Evolutionary conservation across 305 asterid species (phyloP).

Genomic region (Solanum chacoense): DNA sequence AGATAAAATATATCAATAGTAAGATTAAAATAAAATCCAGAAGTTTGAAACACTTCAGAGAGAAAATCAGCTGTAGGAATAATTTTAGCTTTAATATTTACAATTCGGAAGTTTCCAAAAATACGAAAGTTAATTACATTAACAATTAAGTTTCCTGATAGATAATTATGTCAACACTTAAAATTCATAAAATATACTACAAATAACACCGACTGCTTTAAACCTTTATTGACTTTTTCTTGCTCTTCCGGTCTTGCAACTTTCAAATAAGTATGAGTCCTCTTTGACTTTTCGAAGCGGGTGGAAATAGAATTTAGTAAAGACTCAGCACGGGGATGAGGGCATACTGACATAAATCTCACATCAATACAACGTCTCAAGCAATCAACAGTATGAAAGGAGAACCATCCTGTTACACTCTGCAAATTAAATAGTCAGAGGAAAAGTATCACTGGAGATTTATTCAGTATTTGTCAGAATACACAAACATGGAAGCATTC

Average conservation of each 20-base stretch:
- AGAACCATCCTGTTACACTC: slow-evolving; percentile 84
- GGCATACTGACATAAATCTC: slow-evolving; percentile 68
- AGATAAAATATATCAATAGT: background rate
- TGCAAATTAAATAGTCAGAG: slow-evolving; percentile 18
- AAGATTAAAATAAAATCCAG: background rate
- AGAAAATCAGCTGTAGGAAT: background rate
- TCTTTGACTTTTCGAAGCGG: slow-evolving; percentile 67
- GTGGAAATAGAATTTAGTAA: slow-evolving; percentile 38
- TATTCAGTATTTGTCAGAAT: background rate
- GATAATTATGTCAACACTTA: background rate
- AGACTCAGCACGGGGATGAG: slow-evolving; percentile 59
- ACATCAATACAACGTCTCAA: slow-evolving; percentile 65
- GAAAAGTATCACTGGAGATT: background rate
- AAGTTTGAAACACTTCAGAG: background rate
- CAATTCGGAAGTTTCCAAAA: background rate
- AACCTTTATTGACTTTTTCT: slow-evolving; percentile 7
- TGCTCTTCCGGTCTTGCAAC: slow-evolving; percentile 34
- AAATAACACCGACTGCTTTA: background rate
- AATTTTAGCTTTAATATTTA: background rate
- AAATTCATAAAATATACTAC: background rate
- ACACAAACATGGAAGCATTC: background rate
- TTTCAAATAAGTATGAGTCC: slow-evolving; percentile 23
- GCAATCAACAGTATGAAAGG: slow-evolving; percentile 40
- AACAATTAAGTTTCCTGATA: background rate
- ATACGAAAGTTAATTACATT: background rate